Conservation (phyloP, 768 basidiomycete genomes). For the Tremella mesenterica region DNA sequence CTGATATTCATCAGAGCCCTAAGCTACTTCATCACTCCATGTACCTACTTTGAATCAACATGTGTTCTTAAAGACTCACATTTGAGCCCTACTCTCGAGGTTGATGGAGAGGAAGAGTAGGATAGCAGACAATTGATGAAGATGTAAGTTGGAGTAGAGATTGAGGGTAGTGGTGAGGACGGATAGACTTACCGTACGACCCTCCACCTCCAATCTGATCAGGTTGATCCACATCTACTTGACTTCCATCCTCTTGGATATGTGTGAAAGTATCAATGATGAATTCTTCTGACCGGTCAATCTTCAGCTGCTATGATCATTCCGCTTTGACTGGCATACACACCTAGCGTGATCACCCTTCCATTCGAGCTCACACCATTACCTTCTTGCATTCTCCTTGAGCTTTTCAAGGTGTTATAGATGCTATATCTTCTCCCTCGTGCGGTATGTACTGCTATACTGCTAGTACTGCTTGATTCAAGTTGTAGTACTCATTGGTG, state of each 20-base stretch:
- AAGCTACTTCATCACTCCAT: not conserved
- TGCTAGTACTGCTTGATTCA: too few species aligned
- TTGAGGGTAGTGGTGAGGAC: not conserved
- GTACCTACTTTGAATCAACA: not conserved
- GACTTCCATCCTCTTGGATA: slow-evolving; percentile 19
- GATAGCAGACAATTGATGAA: not conserved
- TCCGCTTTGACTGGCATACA: not conserved
- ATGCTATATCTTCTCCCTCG: too few species aligned
- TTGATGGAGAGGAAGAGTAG: too few species aligned
- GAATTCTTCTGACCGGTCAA: slow-evolving; percentile 18
- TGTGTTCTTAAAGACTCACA: not conserved
- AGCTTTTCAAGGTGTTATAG: too few species aligned
- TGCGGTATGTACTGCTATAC: too few species aligned
- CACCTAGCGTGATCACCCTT: not conserved
- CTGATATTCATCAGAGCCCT: not conserved
- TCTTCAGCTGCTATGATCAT: too few species aligned
- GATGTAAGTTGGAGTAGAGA: not conserved
- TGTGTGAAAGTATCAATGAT: slow-evolving; percentile 33
- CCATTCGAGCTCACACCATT: too few species aligned
- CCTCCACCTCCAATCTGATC: slow-evolving; percentile 36
- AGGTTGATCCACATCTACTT: slow-evolving; percentile 15
- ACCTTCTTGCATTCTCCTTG: too few species aligned
- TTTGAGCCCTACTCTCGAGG: not conserved
- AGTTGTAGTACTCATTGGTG: too few species aligned
- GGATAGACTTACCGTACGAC: slow-evolving; percentile 17